Evolutionary conservation across 2,329 filamentous ascomycete species (phyloP).

Genomic region (Fusarium sp.): DNA sequence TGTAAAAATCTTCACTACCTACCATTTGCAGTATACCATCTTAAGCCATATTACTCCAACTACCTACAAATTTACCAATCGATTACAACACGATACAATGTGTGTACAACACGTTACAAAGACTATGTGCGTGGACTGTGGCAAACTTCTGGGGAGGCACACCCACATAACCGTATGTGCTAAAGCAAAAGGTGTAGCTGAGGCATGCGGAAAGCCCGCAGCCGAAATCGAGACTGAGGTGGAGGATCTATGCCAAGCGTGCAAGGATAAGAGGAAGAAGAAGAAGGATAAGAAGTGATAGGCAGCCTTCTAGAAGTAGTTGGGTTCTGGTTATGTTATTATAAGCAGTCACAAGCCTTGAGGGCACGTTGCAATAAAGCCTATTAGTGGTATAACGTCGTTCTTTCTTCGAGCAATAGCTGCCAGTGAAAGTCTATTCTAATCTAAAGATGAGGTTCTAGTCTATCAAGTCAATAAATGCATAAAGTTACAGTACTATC

Average conservation of each 20-base stretch:
- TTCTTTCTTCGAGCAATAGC: rapidly evolving
- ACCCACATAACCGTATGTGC: background rate
- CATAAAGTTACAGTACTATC: rapidly evolving
- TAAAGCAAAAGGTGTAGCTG: background rate
- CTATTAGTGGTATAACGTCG: rapidly evolving
- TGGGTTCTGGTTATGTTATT: rapidly evolving
- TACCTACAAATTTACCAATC: too few relatives aligned
- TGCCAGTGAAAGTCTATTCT: rapidly evolving
- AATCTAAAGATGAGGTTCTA: rapidly evolving
- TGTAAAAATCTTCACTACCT: too few relatives aligned
- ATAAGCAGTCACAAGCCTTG: rapidly evolving
- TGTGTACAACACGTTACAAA: background rate
- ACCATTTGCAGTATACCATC: too few relatives aligned
- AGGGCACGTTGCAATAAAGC: background rate
- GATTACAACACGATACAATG: background rate
- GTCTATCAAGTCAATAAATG: background rate
- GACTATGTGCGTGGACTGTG: background rate
- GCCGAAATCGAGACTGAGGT: background rate
- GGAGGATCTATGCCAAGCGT: background rate
- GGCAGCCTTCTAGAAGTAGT: background rate
- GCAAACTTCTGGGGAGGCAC: background rate
- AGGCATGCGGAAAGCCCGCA: background rate
- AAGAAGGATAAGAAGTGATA: background rate
- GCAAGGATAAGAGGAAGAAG: background rate
- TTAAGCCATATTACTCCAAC: too few relatives aligned